Evolutionary conservation across 257 asterid species (phyloP).

Genomic region (Paraleonurus japonicus): DNA sequence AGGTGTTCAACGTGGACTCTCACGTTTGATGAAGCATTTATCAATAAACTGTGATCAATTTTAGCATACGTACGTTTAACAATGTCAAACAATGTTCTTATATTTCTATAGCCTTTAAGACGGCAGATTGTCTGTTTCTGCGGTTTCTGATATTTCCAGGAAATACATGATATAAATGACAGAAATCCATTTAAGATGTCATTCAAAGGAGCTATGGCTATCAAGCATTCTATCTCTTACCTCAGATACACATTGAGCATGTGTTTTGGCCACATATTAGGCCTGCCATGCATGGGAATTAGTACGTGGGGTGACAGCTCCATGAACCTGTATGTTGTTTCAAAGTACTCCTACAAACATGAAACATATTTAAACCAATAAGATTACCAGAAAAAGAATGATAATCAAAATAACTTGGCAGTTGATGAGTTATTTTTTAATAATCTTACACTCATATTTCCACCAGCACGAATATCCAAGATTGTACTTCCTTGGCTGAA

Average conservation of each 20-base stretch:
- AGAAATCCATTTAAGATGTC: background rate
- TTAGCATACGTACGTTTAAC: conserved; percentile 71
- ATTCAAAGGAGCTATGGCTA: background rate
- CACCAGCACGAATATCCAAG: conserved; percentile 76
- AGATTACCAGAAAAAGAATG: conserved; percentile 4
- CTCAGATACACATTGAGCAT: conserved; percentile 89
- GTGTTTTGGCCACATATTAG: conserved; percentile 90
- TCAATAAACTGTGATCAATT: conserved; percentile 80
- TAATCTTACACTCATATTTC: conserved; percentile 83
- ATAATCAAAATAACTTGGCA: background rate
- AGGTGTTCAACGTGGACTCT: conserved; percentile 93
- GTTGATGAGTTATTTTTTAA: background rate
- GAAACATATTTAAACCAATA: background rate
- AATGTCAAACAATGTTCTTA: conserved; percentile 77
- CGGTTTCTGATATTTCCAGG: conserved; percentile 66
- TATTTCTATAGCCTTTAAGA: conserved; percentile 78
- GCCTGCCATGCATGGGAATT: conserved; percentile 95
- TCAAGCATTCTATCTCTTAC: conserved; percentile 45
- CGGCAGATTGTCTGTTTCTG: conserved; percentile 71
- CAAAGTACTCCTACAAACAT: conserved; percentile 67
- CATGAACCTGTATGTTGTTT: conserved; percentile 76
- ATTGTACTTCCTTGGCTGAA: conserved; percentile 93
- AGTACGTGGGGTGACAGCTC: conserved; percentile 84
- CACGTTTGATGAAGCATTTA: conserved; percentile 85
- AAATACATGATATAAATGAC: background rate